Base-by-base conservation (phyloP, 2,329 filamentous ascomycete species). In the Pseudomassariella vexata region DNA sequence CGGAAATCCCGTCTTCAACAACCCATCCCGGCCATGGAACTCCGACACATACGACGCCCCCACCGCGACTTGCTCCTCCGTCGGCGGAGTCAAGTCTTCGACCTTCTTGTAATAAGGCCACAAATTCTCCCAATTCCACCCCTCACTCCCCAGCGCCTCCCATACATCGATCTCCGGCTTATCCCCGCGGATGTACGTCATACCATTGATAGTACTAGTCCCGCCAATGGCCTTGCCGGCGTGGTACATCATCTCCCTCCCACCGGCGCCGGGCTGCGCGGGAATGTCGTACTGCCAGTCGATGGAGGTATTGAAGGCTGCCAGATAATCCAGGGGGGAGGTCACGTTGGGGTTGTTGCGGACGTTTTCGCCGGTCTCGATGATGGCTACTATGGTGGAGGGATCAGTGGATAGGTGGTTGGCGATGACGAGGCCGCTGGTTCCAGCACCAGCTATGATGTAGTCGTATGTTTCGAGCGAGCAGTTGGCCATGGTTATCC, bases 101-200 rank as follows among this genome's bases (percentile, higher is more conserved):
- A 62, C 56, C 44, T 63, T 62, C 19, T 60, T 64, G 42, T 66
- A 65, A 39, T 73, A 72, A 0, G 59, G 62, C 6, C 62, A 54
- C 16, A 76, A 47, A 5, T 50, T 44, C 1, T 63, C 47, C 59
- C 63, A 69, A 25, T 62, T 60, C 65, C 65, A 68, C 9, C 62
- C 63, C 2, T 48, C 32, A 33, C 65, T 67, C 2, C 63, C 64
- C 2, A 68, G 47, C 1, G 42, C 38, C 35, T 63, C 62, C 63
- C 63, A 68, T 5, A 56, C 57, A 33, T 68, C 58, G 24, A 65
- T 57, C 30, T 68, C 53, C 2, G 57, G 48, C 6, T 48, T 50
- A 32, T 64, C 54, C 2, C 60, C 63, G n/a, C 65, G 55, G 14
- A 67, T 56, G 34, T 66, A 69, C 9, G 60, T 58, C 65, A 68